Evolutionary conservation across 495 filamentous ascomycete species (phyloP).

Genomic region (Penicillium cosmopolitanum): DNA sequence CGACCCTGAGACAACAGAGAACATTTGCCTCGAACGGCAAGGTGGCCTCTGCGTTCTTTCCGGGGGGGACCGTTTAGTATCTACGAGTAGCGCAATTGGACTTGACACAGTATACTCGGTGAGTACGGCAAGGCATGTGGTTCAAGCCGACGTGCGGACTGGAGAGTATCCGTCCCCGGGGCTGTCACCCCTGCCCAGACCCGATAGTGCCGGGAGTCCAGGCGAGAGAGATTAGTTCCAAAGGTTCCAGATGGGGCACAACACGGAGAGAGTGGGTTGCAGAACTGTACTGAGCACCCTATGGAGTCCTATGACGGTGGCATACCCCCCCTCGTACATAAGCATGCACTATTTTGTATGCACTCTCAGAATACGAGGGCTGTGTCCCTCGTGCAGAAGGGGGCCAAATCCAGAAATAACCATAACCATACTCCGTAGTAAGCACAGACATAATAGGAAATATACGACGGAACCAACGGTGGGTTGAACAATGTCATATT

Average conservation of each 20-base stretch:
- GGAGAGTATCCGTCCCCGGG: not conserved
- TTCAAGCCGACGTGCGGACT: not conserved
- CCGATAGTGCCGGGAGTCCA: not conserved
- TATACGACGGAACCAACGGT: not conserved
- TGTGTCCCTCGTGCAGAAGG: constrained; percentile 12
- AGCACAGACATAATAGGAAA: not conserved
- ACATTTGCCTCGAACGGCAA: constrained; percentile 10
- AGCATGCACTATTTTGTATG: not conserved
- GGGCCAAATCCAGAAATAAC: constrained; percentile 4
- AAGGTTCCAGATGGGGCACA: constrained; percentile 2
- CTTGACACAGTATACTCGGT: not conserved
- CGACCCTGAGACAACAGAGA: constrained; percentile 18
- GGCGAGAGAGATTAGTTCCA: not conserved
- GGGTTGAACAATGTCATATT: not conserved
- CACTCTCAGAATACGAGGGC: constrained; percentile 3
- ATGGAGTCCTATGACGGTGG: constrained; percentile 12
- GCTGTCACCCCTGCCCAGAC: not conserved
- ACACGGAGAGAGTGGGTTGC: constrained; percentile 6
- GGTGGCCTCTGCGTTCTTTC: constrained; percentile 14
- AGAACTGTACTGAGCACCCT: constrained; percentile 3
- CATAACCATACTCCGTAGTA: not conserved
- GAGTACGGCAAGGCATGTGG: not conserved
- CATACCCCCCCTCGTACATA: constrained; percentile 9
- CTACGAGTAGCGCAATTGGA: not conserved
- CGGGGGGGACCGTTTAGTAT: not conserved